Percentiles rank a stretch among this genome's conserved stretches.
Conservation (phyloP, 495 filamentous ascomycete species). For the Penicillium ucsense region DNA sequence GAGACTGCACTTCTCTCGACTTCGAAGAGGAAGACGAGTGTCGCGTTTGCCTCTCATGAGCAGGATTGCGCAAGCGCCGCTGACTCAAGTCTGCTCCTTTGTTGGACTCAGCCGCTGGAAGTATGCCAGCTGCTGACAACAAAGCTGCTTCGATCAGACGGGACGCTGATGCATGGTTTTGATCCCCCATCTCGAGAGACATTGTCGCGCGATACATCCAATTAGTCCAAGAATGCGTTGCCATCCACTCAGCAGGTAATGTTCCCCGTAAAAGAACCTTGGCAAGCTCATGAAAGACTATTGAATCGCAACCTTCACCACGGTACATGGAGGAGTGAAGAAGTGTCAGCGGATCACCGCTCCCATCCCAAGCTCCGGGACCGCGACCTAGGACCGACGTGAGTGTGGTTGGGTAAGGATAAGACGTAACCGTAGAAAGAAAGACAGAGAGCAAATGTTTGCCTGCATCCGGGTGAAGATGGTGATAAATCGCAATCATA, state of each 20-base stretch:
- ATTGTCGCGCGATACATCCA: slow-evolving; percentile 34
- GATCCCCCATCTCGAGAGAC: slow-evolving; percentile 31
- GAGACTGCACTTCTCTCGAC: not conserved
- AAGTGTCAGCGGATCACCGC: slow-evolving; percentile 22
- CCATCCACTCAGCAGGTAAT: slow-evolving; percentile 42
- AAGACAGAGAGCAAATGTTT: slow-evolving; percentile 25
- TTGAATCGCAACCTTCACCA: slow-evolving; percentile 16
- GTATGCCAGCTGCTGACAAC: slow-evolving; percentile 20
- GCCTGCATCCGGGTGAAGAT: slow-evolving; percentile 27
- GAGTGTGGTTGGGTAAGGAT: slow-evolving; percentile 25
- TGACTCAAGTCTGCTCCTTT: no score
- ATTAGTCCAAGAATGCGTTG: slow-evolving; percentile 31
- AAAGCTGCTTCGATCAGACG: slow-evolving; percentile 32
- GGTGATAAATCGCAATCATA: slow-evolving; percentile 26
- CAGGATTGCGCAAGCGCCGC: not conserved
- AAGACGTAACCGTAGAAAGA: slow-evolving; percentile 18
- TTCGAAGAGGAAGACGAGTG: slow-evolving; percentile 3
- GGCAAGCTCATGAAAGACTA: slow-evolving; percentile 29
- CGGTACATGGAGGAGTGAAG: slow-evolving; percentile 22
- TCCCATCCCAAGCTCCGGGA: slow-evolving; percentile 1
- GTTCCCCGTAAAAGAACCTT: slow-evolving; percentile 27
- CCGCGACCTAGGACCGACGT: slow-evolving; percentile 4
- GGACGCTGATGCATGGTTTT: slow-evolving; percentile 25
- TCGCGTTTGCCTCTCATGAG: slow-evolving; percentile 9
- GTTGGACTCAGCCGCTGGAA: not conserved